These are phyloP conservation scores for Herpetomonas muscarum DNA, from an alignment of 208 protist species.

Conservation along the genomic window DNA sequence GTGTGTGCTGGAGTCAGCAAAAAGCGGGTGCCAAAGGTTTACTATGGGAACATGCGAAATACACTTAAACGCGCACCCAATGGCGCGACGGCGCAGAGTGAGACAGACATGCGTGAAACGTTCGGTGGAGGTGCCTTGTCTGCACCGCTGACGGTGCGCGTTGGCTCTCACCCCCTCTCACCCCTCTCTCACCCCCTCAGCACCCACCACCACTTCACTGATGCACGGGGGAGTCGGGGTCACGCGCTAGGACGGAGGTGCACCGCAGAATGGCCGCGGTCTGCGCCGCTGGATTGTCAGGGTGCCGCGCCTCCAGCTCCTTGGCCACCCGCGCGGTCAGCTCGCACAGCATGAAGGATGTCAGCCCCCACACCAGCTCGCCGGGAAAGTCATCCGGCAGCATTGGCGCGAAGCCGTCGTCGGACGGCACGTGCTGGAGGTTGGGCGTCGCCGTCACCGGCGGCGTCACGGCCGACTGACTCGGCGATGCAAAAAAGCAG, in stretches of 20 bases:
- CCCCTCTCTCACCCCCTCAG: too few species aligned
- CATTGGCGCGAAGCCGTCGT: slow-evolving; percentile 49
- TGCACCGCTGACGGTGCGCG: too few species aligned
- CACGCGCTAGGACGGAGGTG: slow-evolving; percentile 30
- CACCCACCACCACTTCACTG: slow-evolving; percentile 1
- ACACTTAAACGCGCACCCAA: too few species aligned
- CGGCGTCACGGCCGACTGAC: slow-evolving; percentile 17
- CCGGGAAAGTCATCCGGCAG: slow-evolving; percentile 63
- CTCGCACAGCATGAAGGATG: slow-evolving; percentile 68
- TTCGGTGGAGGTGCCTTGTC: too few species aligned
- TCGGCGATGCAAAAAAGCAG: slow-evolving; percentile 72
- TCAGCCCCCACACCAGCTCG: slow-evolving; percentile 84
- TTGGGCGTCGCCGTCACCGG: slow-evolving; percentile 20
- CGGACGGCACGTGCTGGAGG: slow-evolving; percentile 21
- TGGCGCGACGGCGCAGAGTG: too few species aligned
- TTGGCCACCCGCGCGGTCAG: slow-evolving; percentile 52
- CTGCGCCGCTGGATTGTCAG: neutral
- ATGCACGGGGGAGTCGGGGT: slow-evolving; percentile 10
- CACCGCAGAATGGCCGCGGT: slow-evolving; percentile 20
- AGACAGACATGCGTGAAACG: too few species aligned
- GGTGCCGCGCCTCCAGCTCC: slow-evolving; percentile 20
- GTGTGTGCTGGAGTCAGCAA: too few species aligned
- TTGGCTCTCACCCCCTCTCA: too few species aligned
- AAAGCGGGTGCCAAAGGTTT: too few species aligned
- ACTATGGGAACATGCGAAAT: too few species aligned